Percentiles rank a stretch among this genome's conserved stretches.
phyloP scores from a whole-genome alignment of 2,329 filamentous ascomycete genomes.

The Lecanicillium sp. region DNA sequence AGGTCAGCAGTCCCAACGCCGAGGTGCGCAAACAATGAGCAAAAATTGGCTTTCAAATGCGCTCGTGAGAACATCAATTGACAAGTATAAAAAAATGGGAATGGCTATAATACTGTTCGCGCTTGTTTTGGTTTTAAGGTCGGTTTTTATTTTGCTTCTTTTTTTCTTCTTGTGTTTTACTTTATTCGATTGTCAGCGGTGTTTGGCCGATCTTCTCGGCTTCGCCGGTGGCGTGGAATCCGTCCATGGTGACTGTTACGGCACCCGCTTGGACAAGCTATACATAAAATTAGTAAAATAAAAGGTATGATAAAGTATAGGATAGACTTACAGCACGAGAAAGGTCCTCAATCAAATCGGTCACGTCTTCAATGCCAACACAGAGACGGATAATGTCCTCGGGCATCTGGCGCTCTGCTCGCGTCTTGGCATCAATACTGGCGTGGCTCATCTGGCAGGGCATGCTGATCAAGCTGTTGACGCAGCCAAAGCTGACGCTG shows the following conservation, averaged over 20 bases:
- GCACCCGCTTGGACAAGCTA: conserved; percentile 91
- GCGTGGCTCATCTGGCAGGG: conserved; percentile 99
- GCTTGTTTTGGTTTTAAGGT: too few relatives aligned
- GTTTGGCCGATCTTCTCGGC: conserved; percentile 24
- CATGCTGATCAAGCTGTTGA: conserved; percentile 98
- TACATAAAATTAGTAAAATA: conserved; percentile 16
- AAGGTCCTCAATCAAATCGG: conserved; percentile 89
- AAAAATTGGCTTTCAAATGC: too few relatives aligned
- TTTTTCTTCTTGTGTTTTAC: too few relatives aligned
- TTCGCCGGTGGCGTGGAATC: conserved; percentile 58
- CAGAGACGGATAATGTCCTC: conserved; percentile 95
- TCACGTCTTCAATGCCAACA: conserved; percentile 89
- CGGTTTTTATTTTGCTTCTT: too few relatives aligned
- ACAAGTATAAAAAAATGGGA: too few relatives aligned
- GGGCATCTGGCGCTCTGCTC: conserved; percentile 81
- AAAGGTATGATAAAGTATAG: not conserved
- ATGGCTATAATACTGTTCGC: too few relatives aligned
- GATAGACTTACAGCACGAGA: conserved; percentile 69
- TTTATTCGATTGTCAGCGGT: conserved; percentile 16
- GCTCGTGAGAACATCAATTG: too few relatives aligned
- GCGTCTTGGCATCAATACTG: conserved; percentile 92
- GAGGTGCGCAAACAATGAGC: too few relatives aligned
- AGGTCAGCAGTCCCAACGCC: too few relatives aligned
- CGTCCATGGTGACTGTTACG: conserved; percentile 76
- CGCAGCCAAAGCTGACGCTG: conserved; percentile 94